These are phyloP conservation scores for Trifolium repens DNA, from an alignment of 306 rosid genomes.

Conservation along the genomic window DNA sequence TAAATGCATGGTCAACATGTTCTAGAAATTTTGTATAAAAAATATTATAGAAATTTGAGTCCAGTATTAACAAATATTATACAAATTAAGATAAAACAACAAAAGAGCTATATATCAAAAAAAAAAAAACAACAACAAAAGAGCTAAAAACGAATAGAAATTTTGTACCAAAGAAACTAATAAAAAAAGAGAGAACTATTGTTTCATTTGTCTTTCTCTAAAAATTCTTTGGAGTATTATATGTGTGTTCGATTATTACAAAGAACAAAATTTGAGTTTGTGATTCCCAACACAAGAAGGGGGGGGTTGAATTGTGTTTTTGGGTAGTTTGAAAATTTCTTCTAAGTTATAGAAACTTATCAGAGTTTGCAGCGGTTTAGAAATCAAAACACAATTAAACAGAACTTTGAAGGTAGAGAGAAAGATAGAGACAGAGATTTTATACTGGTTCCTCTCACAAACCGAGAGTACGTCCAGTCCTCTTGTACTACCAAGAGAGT, in stretches of 20 bases:
- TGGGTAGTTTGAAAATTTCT: too few relatives aligned
- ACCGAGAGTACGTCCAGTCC: too few relatives aligned
- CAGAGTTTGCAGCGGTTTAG: too few relatives aligned
- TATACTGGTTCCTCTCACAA: too few relatives aligned
- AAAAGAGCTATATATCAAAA: not conserved
- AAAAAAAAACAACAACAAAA: not conserved
- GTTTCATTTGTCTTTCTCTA: not conserved
- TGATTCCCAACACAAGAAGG: too few relatives aligned
- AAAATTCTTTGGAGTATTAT: not conserved
- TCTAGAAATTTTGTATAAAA: not conserved
- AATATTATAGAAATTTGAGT: not conserved
- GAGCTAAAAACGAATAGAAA: not conserved
- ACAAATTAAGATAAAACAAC: not conserved
- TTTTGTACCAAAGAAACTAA: not conserved
- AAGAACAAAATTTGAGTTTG: constrained; percentile 42
- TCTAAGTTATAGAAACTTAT: too few relatives aligned
- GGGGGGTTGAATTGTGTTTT: too few relatives aligned
- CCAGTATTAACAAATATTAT: not conserved
- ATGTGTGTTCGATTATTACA: constrained; percentile 56
- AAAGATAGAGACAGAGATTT: too few relatives aligned
- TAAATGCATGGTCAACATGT: not conserved
- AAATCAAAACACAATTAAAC: too few relatives aligned
- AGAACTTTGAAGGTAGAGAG: too few relatives aligned
- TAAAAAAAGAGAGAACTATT: not conserved
- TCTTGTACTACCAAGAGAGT: too few relatives aligned